Evolutionary conservation across 2,329 filamentous ascomycete genomes (phyloP).

Genomic region (Aspergillus transmontanensis): DNA sequence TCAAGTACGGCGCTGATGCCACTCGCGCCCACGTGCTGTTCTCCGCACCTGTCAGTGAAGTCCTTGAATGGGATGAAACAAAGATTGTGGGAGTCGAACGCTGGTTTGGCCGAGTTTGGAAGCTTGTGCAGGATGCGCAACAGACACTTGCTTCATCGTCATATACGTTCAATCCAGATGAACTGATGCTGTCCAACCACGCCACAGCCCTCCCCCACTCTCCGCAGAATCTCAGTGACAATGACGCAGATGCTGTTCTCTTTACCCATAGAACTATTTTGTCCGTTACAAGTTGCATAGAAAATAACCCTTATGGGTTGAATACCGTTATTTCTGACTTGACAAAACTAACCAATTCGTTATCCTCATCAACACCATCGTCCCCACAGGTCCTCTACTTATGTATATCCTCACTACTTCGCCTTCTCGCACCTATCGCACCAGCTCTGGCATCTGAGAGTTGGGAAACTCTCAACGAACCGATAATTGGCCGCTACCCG

Average conservation of each 20-base stretch:
- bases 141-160: slow-evolving; percentile 26
- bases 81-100: slow-evolving; percentile 81
- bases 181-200: slow-evolving; percentile 19
- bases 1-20: slow-evolving; percentile 77
- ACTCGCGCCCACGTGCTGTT: slow-evolving; percentile 87
- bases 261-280: slow-evolving; percentile 67
- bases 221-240: slow-evolving; percentile 35
- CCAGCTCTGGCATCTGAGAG: slow-evolving; percentile 81
- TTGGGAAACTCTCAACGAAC: slow-evolving; percentile 63
- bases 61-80: slow-evolving; percentile 83
- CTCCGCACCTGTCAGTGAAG: slow-evolving; percentile 79
- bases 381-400: slow-evolving; percentile 42
- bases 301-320: slow-evolving; percentile 70
- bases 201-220: slow-evolving; percentile 30
- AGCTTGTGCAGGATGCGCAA: slow-evolving; percentile 52
- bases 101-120: slow-evolving; percentile 72
- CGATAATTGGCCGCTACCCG: slow-evolving; percentile 14
- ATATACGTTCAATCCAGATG: slow-evolving; percentile 24
- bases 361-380: slow-evolving; percentile 52
- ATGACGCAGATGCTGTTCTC: slow-evolving; percentile 59
- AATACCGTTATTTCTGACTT: slow-evolving; percentile 84
- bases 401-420: slow-evolving; percentile 62
- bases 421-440: slow-evolving; percentile 76
- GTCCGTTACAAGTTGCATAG: slow-evolving; percentile 69
- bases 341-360: slow-evolving; percentile 75